Evolutionary conservation across 23 red algal genomes (phyloP), one percentile per base, ranked within the genome.

Genomic region (Gracilaria caudata): DNA sequence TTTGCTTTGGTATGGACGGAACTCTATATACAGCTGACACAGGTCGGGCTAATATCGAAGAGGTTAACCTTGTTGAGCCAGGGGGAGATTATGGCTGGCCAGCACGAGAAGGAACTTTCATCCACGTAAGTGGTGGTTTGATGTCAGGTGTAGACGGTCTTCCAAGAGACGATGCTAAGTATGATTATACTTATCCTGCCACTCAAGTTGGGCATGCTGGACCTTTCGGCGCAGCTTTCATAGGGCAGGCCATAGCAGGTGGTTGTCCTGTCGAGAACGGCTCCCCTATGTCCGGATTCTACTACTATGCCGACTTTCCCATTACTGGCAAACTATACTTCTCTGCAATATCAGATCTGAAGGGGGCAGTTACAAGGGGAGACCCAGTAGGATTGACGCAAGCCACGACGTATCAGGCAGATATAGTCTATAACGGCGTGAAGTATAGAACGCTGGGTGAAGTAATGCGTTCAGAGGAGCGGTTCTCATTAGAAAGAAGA

Each of bases 271-370:
- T 89, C 29, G 68, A 89, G 43, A 89, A 89, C 32, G 71, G 57
- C 30, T 78, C 68, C 12, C 85, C 85, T 1, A 89, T 89, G 85
- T 51, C 68, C 17, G 85, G 85, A 23, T 49, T 64, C 35, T 89
- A 89, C 56, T 89, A 66, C 70, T 89, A 89, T 72, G 55, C 85
- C 16, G 85, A 89, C 51, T 89, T 89, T 68, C 85, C 85, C 20
- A 33, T 64, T 4, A 51, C 51, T 40, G 85, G 85, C 16, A 89
- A 89, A 34, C 41, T 89, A 24, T 89, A 79, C 43, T 89, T 89
- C 47, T 89, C 85, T 2, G 17, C 26, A 44, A 77, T 89, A 38
- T 30, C 33, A 3, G 74, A 89, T 30, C 4, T 89, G 19, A 61
- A 79, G 19, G n/a, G 25, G 20, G 85, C 85, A 4, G 51, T 65